Conservation (phyloP, 2,329 filamentous ascomycete genomes). For the Verticillium albo-atrum region DNA sequence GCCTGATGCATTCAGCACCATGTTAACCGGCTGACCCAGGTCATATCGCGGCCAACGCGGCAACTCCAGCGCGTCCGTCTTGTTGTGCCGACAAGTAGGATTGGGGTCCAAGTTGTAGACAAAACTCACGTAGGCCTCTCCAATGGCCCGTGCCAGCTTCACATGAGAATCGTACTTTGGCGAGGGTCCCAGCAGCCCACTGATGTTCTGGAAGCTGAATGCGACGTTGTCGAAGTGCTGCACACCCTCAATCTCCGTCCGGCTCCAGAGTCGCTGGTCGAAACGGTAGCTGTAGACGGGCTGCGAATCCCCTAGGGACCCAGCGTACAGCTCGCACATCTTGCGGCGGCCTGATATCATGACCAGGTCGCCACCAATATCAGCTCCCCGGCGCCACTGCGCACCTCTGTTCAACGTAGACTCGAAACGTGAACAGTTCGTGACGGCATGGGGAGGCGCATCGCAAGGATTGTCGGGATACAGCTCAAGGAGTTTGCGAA, state of each 20-base stretch:
- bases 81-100: background rate
- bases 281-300: conserved; percentile 45
- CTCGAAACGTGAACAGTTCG: conserved; percentile 22
- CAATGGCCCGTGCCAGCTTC: conserved; percentile 28
- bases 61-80: conserved; percentile 11
- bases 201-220: conserved; percentile 47
- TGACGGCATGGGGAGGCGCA: conserved; percentile 37
- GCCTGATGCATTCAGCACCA: conserved; percentile 38
- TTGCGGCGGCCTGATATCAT: conserved; percentile 43
- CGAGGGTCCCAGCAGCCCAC: conserved; percentile 38
- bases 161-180: conserved; percentile 34
- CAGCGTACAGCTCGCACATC: conserved; percentile 35
- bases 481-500: conserved; percentile 36
- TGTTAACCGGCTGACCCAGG: conserved; percentile 31
- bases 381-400: conserved; percentile 38
- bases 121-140: conserved; percentile 37
- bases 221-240: conserved; percentile 46
- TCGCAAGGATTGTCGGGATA: conserved; percentile 44
- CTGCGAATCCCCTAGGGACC: conserved; percentile 14
- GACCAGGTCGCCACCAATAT: conserved; percentile 42
- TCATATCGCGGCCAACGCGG: conserved; percentile 38
- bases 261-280: conserved; percentile 39
- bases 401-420: conserved; percentile 24
- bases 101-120: conserved; percentile 39
- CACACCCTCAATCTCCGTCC: conserved; percentile 32